Evolutionary conservation across 2,329 filamentous ascomycete species (phyloP).

Genomic region (Amauroascus niger): DNA sequence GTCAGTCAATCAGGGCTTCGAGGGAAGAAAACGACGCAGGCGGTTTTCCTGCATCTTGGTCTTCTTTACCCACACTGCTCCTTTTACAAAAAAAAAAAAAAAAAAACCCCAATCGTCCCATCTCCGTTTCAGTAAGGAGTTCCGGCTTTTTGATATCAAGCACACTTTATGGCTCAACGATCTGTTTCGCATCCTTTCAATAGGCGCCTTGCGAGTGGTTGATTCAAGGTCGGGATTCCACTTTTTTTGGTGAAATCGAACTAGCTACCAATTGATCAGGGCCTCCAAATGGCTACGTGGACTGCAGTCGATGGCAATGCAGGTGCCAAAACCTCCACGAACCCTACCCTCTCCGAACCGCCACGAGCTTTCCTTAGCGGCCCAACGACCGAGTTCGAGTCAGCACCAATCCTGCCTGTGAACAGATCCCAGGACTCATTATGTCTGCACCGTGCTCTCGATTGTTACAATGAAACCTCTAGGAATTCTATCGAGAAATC

Average conservation of each 20-base stretch:
- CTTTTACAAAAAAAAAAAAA: no score
- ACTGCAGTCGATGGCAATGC: conserved; percentile 12
- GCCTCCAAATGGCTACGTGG: conserved; percentile 14
- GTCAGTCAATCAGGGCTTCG: no score
- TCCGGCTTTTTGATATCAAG: not conserved
- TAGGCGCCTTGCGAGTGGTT: not conserved
- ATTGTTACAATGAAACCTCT: not conserved
- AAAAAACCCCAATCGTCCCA: not conserved
- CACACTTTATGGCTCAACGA: not conserved
- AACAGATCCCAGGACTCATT: not conserved
- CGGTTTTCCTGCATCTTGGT: not conserved
- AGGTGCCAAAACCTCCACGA: not conserved
- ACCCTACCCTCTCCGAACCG: conserved; percentile 5
- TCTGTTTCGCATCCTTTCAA: not conserved
- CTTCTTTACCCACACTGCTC: no score
- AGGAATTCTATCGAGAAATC: not conserved
- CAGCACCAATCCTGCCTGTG: not conserved
- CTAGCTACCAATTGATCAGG: not conserved
- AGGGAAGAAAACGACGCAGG: no score
- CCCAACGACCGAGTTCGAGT: conserved; percentile 4
- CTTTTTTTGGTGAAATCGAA: not conserved
- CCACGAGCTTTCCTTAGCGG: conserved; percentile 8
- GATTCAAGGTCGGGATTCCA: not conserved
- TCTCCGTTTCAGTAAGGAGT: not conserved
- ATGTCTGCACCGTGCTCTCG: not conserved